phyloP scores from a whole-genome alignment of 345 rosid species.

The Noccaea bulbosa region DNA sequence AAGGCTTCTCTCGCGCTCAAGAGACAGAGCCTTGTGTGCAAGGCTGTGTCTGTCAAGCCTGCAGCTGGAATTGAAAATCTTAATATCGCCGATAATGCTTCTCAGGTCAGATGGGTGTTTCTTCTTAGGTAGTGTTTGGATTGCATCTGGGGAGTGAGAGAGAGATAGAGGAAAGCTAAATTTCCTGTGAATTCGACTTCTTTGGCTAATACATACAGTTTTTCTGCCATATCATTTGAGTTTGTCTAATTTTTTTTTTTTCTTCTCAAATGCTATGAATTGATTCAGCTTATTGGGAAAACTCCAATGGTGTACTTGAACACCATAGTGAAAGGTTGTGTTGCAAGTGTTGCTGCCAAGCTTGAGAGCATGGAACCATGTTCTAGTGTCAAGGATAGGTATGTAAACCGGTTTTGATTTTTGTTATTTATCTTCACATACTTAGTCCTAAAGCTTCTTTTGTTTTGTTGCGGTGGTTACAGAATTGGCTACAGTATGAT shows the following conservation, averaged over 20 bases:
- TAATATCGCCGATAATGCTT: conserved; percentile 86
- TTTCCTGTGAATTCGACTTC: conserved; percentile 22
- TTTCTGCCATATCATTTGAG: background rate
- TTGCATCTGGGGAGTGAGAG: background rate
- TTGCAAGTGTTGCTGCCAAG: conserved; percentile 88
- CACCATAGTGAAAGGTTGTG: conserved; percentile 77
- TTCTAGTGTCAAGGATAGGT: conserved; percentile 96
- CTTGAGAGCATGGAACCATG: conserved; percentile 95
- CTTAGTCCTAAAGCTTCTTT: background rate
- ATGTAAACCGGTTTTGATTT: conserved; percentile 7
- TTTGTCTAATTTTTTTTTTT: background rate
- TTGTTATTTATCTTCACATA: background rate
- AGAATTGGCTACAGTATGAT: conserved; percentile 78
- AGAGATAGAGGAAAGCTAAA: conserved; percentile 16
- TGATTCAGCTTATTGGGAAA: conserved; percentile 79
- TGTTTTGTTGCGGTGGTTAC: conserved; percentile 31
- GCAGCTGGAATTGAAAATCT: conserved; percentile 59
- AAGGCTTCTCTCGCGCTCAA: conserved; percentile 36
- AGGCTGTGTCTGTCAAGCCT: conserved; percentile 59
- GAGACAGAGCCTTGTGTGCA: conserved; percentile 58
- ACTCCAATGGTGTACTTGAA: conserved; percentile 98
- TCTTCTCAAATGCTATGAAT: background rate
- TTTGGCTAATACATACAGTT: background rate
- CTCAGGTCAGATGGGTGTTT: conserved; percentile 57
- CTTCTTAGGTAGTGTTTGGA: background rate